Conservation (phyloP, 176 grass and related monocot genomes). For the Saccharum officinarum region DNA sequence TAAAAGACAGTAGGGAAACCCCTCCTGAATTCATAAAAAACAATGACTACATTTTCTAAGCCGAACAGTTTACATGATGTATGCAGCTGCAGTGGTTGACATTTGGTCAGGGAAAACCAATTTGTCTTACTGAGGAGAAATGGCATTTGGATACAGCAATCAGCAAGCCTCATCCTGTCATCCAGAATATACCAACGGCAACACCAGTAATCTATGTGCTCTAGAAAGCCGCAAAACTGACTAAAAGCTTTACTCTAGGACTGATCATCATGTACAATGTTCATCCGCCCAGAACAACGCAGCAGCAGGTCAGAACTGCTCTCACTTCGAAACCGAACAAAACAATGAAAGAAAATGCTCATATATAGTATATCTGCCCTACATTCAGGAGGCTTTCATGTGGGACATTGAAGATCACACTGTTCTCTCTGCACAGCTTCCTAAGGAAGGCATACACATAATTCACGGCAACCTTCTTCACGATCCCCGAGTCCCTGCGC, state of each 20-base stretch:
- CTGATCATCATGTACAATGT: constrained; percentile 41
- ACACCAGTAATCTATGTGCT: background rate
- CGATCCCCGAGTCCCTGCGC: constrained; percentile 48
- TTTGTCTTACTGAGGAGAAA: background rate
- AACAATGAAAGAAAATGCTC: constrained; percentile 14
- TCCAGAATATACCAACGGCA: background rate
- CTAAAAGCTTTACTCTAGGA: constrained; percentile 24
- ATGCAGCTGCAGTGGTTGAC: constrained; percentile 1
- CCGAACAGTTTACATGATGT: background rate
- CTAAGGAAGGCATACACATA: constrained; percentile 69
- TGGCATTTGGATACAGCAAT: background rate
- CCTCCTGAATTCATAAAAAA: too few relatives aligned
- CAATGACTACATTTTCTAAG: background rate
- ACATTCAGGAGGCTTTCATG: constrained; percentile 79
- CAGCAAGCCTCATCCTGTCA: background rate
- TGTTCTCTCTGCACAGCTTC: constrained; percentile 72
- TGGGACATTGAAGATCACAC: constrained; percentile 79
- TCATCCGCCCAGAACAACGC: constrained; percentile 25
- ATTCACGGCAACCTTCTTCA: constrained; percentile 67
- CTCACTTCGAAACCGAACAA: constrained; percentile 27
- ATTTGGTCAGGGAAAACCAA: background rate
- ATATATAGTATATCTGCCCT: constrained; percentile 85
- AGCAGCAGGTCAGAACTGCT: constrained; percentile 11
- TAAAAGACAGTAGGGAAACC: too few relatives aligned
- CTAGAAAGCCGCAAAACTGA: background rate